phyloP scores from a whole-genome alignment of 257 asterid genomes.

The Solanum habrochaites region DNA sequence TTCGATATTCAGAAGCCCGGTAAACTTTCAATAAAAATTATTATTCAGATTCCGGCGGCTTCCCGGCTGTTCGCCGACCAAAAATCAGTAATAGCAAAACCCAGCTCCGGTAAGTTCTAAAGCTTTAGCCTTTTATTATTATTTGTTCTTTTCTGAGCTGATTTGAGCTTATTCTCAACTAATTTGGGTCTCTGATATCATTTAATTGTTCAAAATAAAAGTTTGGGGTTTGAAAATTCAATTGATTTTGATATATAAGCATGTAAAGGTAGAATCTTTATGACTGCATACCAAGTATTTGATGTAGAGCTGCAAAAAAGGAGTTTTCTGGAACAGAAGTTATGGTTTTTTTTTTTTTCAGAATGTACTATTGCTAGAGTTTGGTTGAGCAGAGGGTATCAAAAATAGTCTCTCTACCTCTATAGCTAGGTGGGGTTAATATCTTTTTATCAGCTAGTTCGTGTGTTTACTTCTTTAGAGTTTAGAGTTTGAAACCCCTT shows the following conservation, averaged over 20 bases:
- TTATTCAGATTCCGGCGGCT: neutral
- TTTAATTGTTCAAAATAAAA: neutral
- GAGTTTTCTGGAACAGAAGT: neutral
- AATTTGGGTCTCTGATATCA: neutral
- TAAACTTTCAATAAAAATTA: neutral
- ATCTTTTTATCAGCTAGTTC: neutral
- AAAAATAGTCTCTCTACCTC: neutral
- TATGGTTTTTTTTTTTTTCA: neutral
- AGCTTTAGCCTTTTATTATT: neutral
- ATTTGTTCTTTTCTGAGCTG: neutral
- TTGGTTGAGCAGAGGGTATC: neutral
- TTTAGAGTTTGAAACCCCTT: fast-evolving
- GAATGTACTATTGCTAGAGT: neutral
- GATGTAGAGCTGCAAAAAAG: neutral
- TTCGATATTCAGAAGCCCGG: neutral
- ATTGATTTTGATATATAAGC: neutral
- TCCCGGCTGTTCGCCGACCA: neutral
- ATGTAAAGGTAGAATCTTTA: neutral
- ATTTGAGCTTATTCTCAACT: neutral
- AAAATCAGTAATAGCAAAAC: neutral
- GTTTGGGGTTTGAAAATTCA: neutral
- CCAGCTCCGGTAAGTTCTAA: neutral
- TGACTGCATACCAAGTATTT: neutral
- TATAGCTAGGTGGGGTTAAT: neutral
- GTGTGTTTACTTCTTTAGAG: neutral